A percentile compares a stretch with the other conserved stretches of the same genome.
Evolutionary conservation across 352 stramenopile species (phyloP).

Genomic region (Phytophthora lateralis): DNA sequence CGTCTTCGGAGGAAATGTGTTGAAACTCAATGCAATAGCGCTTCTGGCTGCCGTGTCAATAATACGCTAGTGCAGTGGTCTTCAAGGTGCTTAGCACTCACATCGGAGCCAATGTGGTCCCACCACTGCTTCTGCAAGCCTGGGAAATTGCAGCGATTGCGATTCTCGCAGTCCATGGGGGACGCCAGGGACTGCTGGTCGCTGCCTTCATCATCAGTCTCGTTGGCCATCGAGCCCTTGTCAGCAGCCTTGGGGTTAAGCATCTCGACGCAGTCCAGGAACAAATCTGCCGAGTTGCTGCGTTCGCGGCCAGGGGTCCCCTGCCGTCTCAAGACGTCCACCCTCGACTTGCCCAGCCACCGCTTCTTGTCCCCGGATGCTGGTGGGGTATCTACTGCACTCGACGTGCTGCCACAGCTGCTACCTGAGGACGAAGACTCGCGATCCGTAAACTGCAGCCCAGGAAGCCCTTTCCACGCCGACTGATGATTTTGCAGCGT

Average conservation of each 20-base stretch:
- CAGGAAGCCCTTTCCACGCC: constrained; percentile 51
- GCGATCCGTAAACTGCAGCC: constrained; percentile 38
- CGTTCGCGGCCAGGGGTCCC: constrained; percentile 42
- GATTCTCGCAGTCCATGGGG: constrained; percentile 27
- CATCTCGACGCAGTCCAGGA: constrained; percentile 80
- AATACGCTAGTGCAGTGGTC: constrained; percentile 7
- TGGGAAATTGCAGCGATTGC: constrained; percentile 23
- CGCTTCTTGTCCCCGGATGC: constrained; percentile 18
- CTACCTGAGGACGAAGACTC: constrained; percentile 31
- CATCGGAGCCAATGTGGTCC: constrained; percentile 23
- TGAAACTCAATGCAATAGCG: constrained; percentile 9
- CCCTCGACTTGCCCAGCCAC: constrained; percentile 47
- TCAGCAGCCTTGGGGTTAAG: constrained; percentile 46
- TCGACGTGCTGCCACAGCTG: constrained; percentile 13
- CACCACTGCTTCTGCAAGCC: constrained; percentile 29
- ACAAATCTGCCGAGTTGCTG: constrained; percentile 84
- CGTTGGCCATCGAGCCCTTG: constrained; percentile 15
- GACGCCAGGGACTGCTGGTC: constrained; percentile 19
- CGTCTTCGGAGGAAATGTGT: neutral
- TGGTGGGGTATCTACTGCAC: constrained; percentile 6
- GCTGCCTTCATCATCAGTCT: constrained; percentile 37
- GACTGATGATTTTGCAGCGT: constrained; percentile 65
- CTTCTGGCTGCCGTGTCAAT: constrained; percentile 14
- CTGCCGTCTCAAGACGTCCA: constrained; percentile 48
- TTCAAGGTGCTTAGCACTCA: constrained; percentile 6